Percentiles rank a stretch among this genome's conserved stretches.
Evolutionary conservation across 148 eudicot species (phyloP).

Genomic region (Rhododendron simsii): DNA sequence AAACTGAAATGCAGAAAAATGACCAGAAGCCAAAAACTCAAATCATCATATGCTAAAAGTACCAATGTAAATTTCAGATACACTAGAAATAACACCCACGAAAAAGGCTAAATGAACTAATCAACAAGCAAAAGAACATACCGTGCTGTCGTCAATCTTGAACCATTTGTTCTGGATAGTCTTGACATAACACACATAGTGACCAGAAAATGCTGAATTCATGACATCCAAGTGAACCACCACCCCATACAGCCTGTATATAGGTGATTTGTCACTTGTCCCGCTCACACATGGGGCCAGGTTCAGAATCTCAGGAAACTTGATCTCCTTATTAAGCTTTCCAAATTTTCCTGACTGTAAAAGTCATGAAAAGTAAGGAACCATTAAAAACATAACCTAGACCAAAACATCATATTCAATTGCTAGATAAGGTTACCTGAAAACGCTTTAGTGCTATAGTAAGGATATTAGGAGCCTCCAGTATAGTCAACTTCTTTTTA

Average conservation of each 20-base stretch:
- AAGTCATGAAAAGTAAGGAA: slow-evolving; percentile 14
- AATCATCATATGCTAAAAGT: not conserved
- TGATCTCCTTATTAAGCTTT: slow-evolving; percentile 74
- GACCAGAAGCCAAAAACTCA: not conserved
- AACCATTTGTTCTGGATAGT: slow-evolving; percentile 76
- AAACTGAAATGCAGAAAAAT: not conserved
- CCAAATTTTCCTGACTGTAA: slow-evolving; percentile 78
- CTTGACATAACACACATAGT: slow-evolving; percentile 81
- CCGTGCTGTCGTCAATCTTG: slow-evolving; percentile 74
- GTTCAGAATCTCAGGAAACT: slow-evolving; percentile 71
- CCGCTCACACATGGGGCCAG: slow-evolving; percentile 78
- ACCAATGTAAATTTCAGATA: not conserved
- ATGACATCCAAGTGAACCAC: slow-evolving; percentile 82
- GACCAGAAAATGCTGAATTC: slow-evolving; percentile 89
- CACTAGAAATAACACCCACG: not conserved
- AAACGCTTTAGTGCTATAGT: slow-evolving; percentile 78
- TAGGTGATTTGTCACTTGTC: slow-evolving; percentile 61
- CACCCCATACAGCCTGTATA: slow-evolving; percentile 77
- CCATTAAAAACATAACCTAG: not conserved
- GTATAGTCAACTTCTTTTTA: slow-evolving; percentile 66
- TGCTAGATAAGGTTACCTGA: slow-evolving; percentile 42
- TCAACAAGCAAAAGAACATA: slow-evolving; percentile 23
- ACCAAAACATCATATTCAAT: not conserved
- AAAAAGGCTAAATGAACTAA: not conserved
- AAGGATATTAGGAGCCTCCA: slow-evolving; percentile 88